Percentiles rank a stretch among this genome's conserved stretches.
Evolutionary conservation across 2,329 filamentous ascomycete species (phyloP).

Genomic region (Penicillium palitans): DNA sequence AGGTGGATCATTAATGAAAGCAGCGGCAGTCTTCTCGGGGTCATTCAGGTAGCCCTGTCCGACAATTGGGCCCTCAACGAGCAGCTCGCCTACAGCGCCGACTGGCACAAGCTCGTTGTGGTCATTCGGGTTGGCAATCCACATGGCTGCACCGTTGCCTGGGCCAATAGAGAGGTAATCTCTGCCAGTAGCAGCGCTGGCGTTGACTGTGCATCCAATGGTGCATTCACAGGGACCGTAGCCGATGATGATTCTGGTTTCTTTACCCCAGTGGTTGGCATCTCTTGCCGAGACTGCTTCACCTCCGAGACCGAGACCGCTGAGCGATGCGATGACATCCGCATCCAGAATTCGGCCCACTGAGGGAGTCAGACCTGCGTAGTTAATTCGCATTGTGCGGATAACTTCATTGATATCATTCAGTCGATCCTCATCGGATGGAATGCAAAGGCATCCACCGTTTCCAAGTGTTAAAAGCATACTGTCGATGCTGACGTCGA

Average conservation of each 20-base stretch:
- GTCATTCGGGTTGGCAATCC: slow-evolving; percentile 44
- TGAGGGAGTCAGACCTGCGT: slow-evolving; percentile 60
- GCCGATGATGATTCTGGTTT: slow-evolving; percentile 48
- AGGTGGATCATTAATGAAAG: slow-evolving; percentile 40
- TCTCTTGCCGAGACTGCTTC: slow-evolving; percentile 46
- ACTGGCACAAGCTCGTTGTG: slow-evolving; percentile 42
- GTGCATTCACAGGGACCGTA: slow-evolving; percentile 48
- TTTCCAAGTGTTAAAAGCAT: slow-evolving; percentile 56
- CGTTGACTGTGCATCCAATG: slow-evolving; percentile 43
- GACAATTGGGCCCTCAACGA: slow-evolving; percentile 51
- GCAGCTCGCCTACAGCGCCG: slow-evolving; percentile 50
- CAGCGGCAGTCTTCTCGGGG: slow-evolving; percentile 35
- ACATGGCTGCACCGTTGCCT: slow-evolving; percentile 39
- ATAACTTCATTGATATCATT: slow-evolving; percentile 54
- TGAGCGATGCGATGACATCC: slow-evolving; percentile 44
- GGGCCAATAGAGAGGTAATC: slow-evolving; percentile 43
- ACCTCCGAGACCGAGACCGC: slow-evolving; percentile 46
- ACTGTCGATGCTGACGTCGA: slow-evolving; percentile 56
- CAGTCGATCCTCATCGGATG: slow-evolving; percentile 51
- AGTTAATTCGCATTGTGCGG: slow-evolving; percentile 53
- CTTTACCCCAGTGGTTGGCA: slow-evolving; percentile 43
- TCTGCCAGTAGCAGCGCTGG: slow-evolving; percentile 34
- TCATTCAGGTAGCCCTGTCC: slow-evolving; percentile 50
- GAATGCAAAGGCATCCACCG: slow-evolving; percentile 62
- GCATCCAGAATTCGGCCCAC: slow-evolving; percentile 53